Evolutionary conservation across 2,329 filamentous ascomycete species (phyloP), one percentile per base, ranked within the genome.

Genomic region (Paracoccidioides brasiliensis): DNA sequence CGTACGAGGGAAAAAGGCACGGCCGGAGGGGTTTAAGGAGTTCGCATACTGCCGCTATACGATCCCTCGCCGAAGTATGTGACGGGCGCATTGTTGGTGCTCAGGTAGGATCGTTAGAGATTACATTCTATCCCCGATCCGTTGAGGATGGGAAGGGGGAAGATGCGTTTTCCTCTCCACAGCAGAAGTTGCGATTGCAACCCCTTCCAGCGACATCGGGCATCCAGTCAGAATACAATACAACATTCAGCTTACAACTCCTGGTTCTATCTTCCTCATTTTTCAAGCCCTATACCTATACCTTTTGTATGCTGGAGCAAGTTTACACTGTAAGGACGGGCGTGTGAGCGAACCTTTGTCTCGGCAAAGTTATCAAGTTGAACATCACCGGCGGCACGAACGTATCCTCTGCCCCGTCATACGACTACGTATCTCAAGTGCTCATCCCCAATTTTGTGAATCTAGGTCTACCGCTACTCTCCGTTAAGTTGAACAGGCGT

Each of bases 251-350:
- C 70, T 78, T 41, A 66, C 70, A 3, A 76, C 75, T 2, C 77
- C 78, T 0, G 80, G 80, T 0, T 77, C 76, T 15, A 73, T 79
- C 4, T 78, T 75, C 49, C 69, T 83, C 10, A 74, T 81, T 0
- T 72, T 83, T 54, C 80, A 83, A 63, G 80, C 80, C 4, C 67
- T 83, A 3, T 74, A 83, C 42, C 81, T 81, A 0, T 82, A 77
- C 59, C 64, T 83, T 2, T 65, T 83, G 1, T 76, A 80, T 64
- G 65, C 67, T 37, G 66, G 63, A 44, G 60, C 62, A 33, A 57
- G 54, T 43, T 50, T 49, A 9, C 55, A 51, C 35, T 45, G 43
- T 12, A n/a, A 48, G n/a, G 7, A 28, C 30, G 41, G 57, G 56
- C 33, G 28, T 53, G 28, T 28, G 59, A 48, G 7, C 33, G 51